Evolutionary conservation across 2,329 filamentous ascomycete genomes (phyloP).

Genomic region (Epichloe coenophiala): DNA sequence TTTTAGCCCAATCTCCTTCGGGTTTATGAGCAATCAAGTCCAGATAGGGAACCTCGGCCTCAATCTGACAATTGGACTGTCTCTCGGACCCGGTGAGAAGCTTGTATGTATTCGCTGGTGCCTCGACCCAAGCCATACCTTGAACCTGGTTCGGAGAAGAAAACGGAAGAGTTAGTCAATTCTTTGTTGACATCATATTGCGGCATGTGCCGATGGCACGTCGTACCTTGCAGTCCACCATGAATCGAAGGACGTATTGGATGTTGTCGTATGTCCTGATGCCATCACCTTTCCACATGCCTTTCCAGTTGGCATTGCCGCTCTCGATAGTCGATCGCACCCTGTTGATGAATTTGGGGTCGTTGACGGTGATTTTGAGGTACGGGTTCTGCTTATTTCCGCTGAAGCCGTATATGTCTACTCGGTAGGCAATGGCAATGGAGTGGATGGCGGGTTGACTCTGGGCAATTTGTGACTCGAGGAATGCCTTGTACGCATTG

Average conservation of each 20-base stretch:
- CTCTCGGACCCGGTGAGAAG: slow-evolving; percentile 49
- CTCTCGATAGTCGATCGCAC: slow-evolving; percentile 45
- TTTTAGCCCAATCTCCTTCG: slow-evolving; percentile 93
- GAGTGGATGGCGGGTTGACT: slow-evolving; percentile 64
- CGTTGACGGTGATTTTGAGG: slow-evolving; percentile 82
- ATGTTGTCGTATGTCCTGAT: slow-evolving; percentile 93
- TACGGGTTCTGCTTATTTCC: slow-evolving; percentile 87
- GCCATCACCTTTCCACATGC: slow-evolving; percentile 65
- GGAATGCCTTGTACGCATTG: slow-evolving; percentile 60
- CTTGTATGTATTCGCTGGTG: slow-evolving; percentile 58
- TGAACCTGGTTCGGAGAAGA: slow-evolving; percentile 41
- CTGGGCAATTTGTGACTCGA: slow-evolving; percentile 67
- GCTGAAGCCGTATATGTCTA: slow-evolving; percentile 89
- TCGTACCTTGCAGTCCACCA: slow-evolving; percentile 82
- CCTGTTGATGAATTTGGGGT: slow-evolving; percentile 35
- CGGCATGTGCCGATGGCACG: neutral
- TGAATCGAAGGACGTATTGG: slow-evolving; percentile 88
- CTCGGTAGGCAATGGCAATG: slow-evolving; percentile 68
- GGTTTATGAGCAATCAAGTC: slow-evolving; percentile 79
- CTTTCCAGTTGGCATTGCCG: slow-evolving; percentile 75
- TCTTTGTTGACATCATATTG: neutral
- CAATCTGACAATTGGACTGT: slow-evolving; percentile 93
- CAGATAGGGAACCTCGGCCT: slow-evolving; percentile 70
- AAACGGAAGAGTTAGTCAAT: slow-evolving; percentile 7
- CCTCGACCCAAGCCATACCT: slow-evolving; percentile 97